Evolutionary conservation across 805 yeast genomes (phyloP).

Genomic region (Yarrowia sp.): DNA sequence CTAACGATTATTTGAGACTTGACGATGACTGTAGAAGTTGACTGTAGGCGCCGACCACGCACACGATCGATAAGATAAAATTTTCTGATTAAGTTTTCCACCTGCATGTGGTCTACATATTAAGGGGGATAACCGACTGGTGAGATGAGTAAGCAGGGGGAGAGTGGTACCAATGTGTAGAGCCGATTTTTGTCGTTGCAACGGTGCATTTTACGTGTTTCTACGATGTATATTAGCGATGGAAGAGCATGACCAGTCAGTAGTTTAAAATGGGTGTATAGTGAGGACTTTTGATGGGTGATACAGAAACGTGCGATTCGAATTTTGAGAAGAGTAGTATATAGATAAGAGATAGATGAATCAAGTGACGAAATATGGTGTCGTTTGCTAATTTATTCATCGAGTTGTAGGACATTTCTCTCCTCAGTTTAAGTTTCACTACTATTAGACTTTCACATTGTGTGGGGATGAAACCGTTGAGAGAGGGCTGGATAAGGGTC

Average conservation of each 20-base stretch:
- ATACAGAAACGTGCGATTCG: too few species aligned
- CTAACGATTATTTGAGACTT: constrained; percentile 11
- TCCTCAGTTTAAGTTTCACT: not conserved
- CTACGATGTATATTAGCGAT: too few species aligned
- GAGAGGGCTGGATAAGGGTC: constrained; percentile 15
- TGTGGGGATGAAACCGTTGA: constrained; percentile 30
- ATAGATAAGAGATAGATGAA: too few species aligned
- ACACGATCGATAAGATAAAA: constrained; percentile 1
- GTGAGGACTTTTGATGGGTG: too few species aligned
- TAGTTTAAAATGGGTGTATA: too few species aligned
- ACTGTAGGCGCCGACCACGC: not conserved
- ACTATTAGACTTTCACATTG: not conserved
- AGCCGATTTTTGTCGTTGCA: not conserved
- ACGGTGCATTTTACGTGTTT: not conserved
- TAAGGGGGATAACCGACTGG: not conserved
- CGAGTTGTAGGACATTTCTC: not conserved
- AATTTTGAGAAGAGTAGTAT: too few species aligned
- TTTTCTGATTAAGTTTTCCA: not conserved
- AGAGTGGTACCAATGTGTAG: too few species aligned
- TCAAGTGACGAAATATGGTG: not conserved
- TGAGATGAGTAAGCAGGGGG: not conserved
- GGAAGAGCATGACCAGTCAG: too few species aligned
- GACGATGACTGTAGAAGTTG: too few species aligned
- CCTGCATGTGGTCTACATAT: not conserved
- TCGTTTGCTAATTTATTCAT: not conserved